Evolutionary conservation across 306 rosid genomes (phyloP), one percentile per base, ranked within the genome.

Genomic region (Quercus dentata): DNA sequence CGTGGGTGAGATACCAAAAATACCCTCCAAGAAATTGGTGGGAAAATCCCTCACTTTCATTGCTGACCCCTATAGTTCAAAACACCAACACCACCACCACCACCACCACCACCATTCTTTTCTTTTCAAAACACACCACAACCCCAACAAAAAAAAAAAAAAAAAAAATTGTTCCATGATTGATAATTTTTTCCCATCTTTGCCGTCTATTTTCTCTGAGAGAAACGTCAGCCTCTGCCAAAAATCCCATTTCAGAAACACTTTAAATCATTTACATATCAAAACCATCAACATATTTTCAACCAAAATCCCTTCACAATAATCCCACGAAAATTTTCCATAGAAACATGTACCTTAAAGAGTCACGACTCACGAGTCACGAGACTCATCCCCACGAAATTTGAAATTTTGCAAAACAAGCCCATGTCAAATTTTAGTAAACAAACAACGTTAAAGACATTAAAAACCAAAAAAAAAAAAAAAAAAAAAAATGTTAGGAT

Each of bases 21-120:
- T 84, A 59, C 68, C 87, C 51, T 68, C 5, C 46, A 69, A 56
- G 69, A 79, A 84, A 58, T 6, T 80, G 70, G 84, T 76, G 87
- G 81, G 83, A 77, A 80, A 74, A 59, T 73, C 74, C 71, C 25
- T 20, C 41, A 52, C 67, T 44, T 70, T 70, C 80, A 56, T 63
- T 51, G 78, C 72, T 54, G 83, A 74, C 21, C 69, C 75, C 65
- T 21, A 52, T 61, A 20, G 73, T 65, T 58, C 28, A 9, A 63
- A 68, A 23, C 54, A 18, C 4, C 58, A 46, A 17, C 35, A 1
- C 9, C n/a, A 14, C 65, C 44, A 38, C 44, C 35, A 3, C 17
- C 44, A 38, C 44, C 35, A 3, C 17, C n/a, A 6, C 65, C 46
- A 38, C 46, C 46, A 2, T 38, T 35, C 9, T 6, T 35, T 35